Conservation (phyloP, 176 grass and related monocot genomes). For the Aegilops speltoides region DNA sequence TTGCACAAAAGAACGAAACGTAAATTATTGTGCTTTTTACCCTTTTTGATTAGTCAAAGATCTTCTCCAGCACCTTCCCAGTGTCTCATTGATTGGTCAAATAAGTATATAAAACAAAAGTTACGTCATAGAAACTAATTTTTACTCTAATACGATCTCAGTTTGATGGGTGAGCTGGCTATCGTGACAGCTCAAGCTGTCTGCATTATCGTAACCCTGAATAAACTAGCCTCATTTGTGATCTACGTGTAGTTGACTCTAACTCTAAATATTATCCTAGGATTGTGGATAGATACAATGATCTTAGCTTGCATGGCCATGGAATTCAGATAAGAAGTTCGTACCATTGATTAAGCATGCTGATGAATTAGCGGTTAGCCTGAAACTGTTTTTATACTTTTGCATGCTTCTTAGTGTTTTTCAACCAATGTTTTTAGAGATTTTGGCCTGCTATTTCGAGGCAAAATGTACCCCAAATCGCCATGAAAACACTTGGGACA, state of each 20-base stretch:
- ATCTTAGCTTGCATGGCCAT: neutral
- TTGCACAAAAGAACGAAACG: neutral
- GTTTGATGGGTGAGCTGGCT: neutral
- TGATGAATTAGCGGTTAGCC: neutral
- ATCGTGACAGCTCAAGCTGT: neutral
- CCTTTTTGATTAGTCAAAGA: constrained; percentile 17
- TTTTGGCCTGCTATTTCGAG: neutral
- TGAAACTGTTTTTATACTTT: neutral
- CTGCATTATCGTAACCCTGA: neutral
- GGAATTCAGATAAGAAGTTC: neutral
- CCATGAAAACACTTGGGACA: neutral
- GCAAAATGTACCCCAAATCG: neutral
- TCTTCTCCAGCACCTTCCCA: neutral
- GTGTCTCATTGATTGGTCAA: constrained; percentile 9
- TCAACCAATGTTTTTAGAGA: neutral
- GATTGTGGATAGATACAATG: neutral
- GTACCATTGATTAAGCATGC: neutral
- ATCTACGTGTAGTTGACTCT: constrained; percentile 14
- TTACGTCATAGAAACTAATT: neutral
- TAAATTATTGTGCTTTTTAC: neutral
- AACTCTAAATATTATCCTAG: neutral
- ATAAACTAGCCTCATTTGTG: neutral
- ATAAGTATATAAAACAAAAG: constrained; percentile 14
- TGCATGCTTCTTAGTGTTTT: neutral
- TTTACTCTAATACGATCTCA: neutral